These are phyloP conservation scores for Shiraia sp. DNA, from an alignment of 2,329 filamentous ascomycete species.

Conservation along the genomic window DNA sequence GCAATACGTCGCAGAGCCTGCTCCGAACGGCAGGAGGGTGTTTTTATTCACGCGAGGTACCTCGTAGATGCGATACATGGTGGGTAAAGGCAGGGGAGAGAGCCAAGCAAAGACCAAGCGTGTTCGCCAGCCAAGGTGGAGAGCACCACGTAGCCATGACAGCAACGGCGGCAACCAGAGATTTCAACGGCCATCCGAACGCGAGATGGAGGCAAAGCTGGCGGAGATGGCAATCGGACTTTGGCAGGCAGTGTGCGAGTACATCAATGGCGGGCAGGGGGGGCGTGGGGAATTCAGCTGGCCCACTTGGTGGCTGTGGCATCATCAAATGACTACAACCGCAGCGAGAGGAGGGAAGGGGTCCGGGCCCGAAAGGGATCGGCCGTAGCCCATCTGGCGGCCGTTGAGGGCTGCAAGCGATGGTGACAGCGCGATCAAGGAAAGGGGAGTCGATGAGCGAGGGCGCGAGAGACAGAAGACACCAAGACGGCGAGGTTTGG, in stretches of 20 bases:
- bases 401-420: slow-evolving; percentile 26
- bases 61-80: too few species aligned
- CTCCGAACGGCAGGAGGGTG: slow-evolving; percentile 1
- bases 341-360: too few species aligned
- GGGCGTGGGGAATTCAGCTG: too few species aligned
- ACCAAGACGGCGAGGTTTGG: slow-evolving; percentile 32
- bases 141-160: slow-evolving; percentile 2
- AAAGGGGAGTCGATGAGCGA: slow-evolving; percentile 12
- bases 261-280: neutral
- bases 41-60: too few species aligned
- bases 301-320: too few species aligned
- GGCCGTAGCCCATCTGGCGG: slow-evolving; percentile 24
- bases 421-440: slow-evolving; percentile 6
- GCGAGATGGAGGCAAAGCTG: slow-evolving; percentile 13
- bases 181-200: slow-evolving; percentile 16
- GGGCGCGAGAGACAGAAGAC: too few species aligned
- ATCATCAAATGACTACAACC: too few species aligned
- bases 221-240: slow-evolving; percentile 13
- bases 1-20: too few species aligned
- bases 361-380: slow-evolving; percentile 19
- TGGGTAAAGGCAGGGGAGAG: too few species aligned
- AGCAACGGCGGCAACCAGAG: slow-evolving; percentile 7
- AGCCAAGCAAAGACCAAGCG: too few species aligned
- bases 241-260: slow-evolving; percentile 1
- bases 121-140: too few species aligned